These are phyloP conservation scores for Thinopyrum elongatum DNA, from an alignment of 176 grass and related monocot genomes.

Conservation along the genomic window DNA sequence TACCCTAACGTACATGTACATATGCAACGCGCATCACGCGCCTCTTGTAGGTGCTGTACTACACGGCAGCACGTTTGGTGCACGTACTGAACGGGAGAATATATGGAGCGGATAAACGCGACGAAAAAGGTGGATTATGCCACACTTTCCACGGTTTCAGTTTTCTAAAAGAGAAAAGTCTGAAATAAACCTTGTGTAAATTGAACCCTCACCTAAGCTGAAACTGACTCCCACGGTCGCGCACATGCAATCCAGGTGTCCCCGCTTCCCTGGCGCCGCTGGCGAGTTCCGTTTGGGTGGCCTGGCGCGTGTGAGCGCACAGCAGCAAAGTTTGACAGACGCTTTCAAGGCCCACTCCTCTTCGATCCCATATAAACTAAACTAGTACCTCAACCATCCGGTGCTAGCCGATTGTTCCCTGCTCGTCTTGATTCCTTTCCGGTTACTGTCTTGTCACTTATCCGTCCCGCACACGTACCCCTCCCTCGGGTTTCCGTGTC, in stretches of 20 bases:
- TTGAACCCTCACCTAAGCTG: no score
- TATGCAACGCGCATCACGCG: no score
- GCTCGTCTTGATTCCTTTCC: slow-evolving; percentile 10
- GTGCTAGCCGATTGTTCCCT: background rate
- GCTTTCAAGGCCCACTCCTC: background rate
- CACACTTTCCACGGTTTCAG: background rate
- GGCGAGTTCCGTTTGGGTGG: slow-evolving; percentile 19
- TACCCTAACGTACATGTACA: no score
- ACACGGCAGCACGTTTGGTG: no score
- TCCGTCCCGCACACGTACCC: background rate
- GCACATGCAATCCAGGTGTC: slow-evolving; percentile 46
- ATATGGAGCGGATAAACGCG: background rate
- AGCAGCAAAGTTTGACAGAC: slow-evolving; percentile 12
- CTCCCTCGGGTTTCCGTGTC: background rate
- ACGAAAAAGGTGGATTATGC: background rate
- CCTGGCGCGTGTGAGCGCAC: slow-evolving; percentile 4
- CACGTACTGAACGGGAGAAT: no score
- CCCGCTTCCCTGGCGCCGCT: background rate
- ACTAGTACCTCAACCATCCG: no score
- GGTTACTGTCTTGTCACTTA: slow-evolving; percentile 20
- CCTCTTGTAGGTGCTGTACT: no score
- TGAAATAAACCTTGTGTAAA: no score
- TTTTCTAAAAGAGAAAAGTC: background rate
- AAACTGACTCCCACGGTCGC: background rate
- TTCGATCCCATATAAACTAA: background rate